Base-by-base conservation (phyloP, 2,329 filamentous ascomycete species). In the Colletotrichum tropicale region DNA sequence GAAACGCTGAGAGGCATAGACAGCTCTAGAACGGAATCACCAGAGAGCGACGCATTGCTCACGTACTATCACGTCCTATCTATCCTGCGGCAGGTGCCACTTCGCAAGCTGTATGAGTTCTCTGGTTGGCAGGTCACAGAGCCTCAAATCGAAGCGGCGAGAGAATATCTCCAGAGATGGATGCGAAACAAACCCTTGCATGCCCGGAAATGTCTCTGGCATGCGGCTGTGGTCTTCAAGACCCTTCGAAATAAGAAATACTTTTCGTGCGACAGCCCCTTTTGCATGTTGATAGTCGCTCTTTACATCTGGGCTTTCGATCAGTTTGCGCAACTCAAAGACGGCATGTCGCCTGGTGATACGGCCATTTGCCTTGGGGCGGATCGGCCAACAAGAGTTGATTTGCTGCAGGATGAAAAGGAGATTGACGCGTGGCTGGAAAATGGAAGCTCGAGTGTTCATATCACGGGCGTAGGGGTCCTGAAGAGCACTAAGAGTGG, bases 251-350 rank as follows among this genome's bases (percentile, higher is more conserved):
- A 36, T 15, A 38, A 38, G n/a, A 32, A 26, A 5, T n/a, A 38
- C 32, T 26, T 64, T 26, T 21, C 26, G 16, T 64, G 30, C 21
- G 60, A 64, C 16, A 8, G 34, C 30, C 60, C 60, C 13, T 64
- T 64, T 38, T 36, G n/a, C 2, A 21, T 64, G 32, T 32, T 38
- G 12, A n/a, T 64, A 4, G 18, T 13, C 8, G 15, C 8, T 8
- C 32, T 64, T 2, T 64, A 64, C 13, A 64, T 64, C 12, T 64
- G 60, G 60, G 60, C 60, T 15, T 64, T 64, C 2, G 60, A 64
- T 13, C 60, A 64, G 0, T 34, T 64, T 21, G 60, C 21, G 10
- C 16, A 38, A 26, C 0, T 3, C 12, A 64, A 36, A 1, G 60
- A 12, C 0, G 1, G 1, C 60, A 21, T 21, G 4, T 8, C 13